Conservation (phyloP, 805 yeast species). For the Sugiyamaella valdiviana region DNA sequence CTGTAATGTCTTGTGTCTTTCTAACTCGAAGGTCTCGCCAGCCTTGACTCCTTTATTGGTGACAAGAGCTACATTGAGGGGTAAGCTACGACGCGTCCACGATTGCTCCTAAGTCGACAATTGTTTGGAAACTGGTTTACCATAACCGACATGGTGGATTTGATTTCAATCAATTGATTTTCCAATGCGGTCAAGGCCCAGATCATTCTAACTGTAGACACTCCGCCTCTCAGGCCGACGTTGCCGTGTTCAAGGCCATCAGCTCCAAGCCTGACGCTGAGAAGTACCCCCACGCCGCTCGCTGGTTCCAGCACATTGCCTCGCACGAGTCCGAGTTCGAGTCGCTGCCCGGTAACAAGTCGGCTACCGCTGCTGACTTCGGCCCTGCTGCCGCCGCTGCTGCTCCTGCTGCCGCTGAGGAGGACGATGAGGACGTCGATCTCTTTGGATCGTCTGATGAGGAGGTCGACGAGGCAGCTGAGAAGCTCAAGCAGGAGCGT, state of each 20-base stretch:
- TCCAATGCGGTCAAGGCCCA: no score
- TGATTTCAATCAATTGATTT: no score
- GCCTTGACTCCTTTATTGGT: slow-evolving; percentile 80
- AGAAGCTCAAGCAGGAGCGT: slow-evolving; percentile 95
- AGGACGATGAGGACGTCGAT: slow-evolving; percentile 87
- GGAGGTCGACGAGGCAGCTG: slow-evolving; percentile 95
- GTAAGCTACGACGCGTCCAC: slow-evolving; percentile 53
- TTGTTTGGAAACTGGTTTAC: no score
- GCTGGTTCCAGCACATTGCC: slow-evolving; percentile 99
- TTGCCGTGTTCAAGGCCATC: slow-evolving; percentile 83
- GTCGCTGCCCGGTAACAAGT: slow-evolving; percentile 63
- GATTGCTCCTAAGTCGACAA: no score
- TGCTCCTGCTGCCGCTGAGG: slow-evolving; percentile 61
- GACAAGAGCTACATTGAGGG: slow-evolving; percentile 94
- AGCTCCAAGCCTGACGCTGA: slow-evolving; percentile 41
- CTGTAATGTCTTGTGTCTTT: background rate
- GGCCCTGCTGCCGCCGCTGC: slow-evolving; percentile 48
- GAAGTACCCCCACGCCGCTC: slow-evolving; percentile 92
- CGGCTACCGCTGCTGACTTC: slow-evolving; percentile 29
- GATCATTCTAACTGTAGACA: slow-evolving; percentile 2
- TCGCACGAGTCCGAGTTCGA: slow-evolving; percentile 82
- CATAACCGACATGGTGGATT: no score
- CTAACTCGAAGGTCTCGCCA: slow-evolving; percentile 41
- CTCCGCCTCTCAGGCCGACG: slow-evolving; percentile 89
- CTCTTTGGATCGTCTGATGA: slow-evolving; percentile 93